Evolutionary conservation across 208 protist species (phyloP).

Genomic region (Herpetomonas samuelpessoai): DNA sequence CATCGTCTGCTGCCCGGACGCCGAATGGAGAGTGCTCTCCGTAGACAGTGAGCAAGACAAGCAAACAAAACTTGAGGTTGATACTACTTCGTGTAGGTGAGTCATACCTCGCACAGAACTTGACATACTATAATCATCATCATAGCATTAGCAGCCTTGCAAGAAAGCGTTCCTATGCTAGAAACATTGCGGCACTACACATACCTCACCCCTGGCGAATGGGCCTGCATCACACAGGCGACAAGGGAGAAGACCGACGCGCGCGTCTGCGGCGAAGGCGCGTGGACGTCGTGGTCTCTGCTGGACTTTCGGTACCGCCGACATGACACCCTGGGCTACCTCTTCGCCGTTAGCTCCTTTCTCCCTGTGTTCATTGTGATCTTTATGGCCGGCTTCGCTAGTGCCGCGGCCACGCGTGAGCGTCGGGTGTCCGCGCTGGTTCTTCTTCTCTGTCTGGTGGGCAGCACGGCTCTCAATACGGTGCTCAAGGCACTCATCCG

Average conservation of each 20-base stretch:
- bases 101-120: too few species aligned
- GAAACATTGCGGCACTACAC: constrained; percentile 26
- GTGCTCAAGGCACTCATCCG: constrained; percentile 35
- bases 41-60: too few species aligned
- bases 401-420: constrained; percentile 36
- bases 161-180: constrained; percentile 5
- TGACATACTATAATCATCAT: too few species aligned
- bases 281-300: constrained; percentile 48
- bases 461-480: constrained; percentile 46
- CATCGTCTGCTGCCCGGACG: too few species aligned
- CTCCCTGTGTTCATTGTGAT: constrained; percentile 57
- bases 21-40: too few species aligned
- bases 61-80: too few species aligned
- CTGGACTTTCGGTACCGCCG: constrained; percentile 54
- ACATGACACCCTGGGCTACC: constrained; percentile 43
- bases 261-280: constrained; percentile 2
- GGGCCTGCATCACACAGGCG: too few species aligned
- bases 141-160: too few species aligned
- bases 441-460: constrained; percentile 47
- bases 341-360: constrained; percentile 54
- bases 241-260: neutral
- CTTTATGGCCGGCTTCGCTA: constrained; percentile 59
- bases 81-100: too few species aligned
- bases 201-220: constrained; percentile 26
- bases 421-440: constrained; percentile 37